phyloP scores from a whole-genome alignment of 176 grass and related monocot species.

The Carex myosuroides region DNA sequence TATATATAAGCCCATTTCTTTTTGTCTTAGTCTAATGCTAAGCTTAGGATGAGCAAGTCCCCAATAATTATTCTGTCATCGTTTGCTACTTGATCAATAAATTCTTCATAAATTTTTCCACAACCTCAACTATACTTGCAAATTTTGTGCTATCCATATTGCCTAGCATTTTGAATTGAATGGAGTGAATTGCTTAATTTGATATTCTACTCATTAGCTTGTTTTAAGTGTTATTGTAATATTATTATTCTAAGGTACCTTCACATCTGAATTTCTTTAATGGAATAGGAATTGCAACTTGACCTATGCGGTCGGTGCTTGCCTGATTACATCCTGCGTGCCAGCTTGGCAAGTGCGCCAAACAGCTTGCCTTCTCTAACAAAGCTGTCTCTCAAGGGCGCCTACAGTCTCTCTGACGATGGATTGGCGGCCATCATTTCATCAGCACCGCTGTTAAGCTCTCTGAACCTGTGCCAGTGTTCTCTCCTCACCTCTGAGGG shows the following conservation, averaged over 20 bases:
- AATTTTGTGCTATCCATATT: too few relatives aligned
- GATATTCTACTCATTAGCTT: not conserved
- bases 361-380: conserved; percentile 63
- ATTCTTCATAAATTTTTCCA: too few relatives aligned
- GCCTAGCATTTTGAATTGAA: not conserved
- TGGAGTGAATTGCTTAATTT: not conserved
- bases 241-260: not conserved
- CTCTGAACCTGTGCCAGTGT: conserved; percentile 70
- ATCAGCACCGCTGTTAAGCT: conserved; percentile 57
- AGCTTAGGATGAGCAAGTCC: too few relatives aligned
- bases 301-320: conserved; percentile 84
- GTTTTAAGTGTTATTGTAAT: not conserved
- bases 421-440: conserved; percentile 57
- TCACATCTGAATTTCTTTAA: conserved; percentile 7
- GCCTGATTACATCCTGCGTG: conserved; percentile 64
- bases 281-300: conserved; percentile 72
- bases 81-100: too few relatives aligned
- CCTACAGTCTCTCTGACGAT: conserved; percentile 73
- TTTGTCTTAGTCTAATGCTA: too few relatives aligned
- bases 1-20: too few relatives aligned
- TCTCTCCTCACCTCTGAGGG: conserved; percentile 80
- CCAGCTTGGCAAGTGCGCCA: conserved; percentile 54
- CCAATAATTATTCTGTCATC: too few relatives aligned
- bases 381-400: conserved; percentile 71
- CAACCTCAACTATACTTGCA: too few relatives aligned